Conservation (phyloP, 768 basidiomycete genomes). For the Hydnum rufescens region DNA sequence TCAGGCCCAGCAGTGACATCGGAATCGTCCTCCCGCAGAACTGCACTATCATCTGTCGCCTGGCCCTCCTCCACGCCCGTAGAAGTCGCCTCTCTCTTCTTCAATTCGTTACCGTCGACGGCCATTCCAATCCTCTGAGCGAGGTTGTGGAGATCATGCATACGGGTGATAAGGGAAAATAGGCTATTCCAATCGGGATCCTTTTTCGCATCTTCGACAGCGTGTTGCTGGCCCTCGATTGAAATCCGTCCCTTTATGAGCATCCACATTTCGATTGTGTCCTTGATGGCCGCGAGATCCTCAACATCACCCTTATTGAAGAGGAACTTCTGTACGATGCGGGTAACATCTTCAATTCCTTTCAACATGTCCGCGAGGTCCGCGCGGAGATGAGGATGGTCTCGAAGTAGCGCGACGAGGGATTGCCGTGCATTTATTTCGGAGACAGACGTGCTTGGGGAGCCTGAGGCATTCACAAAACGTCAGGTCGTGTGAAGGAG, state of each 20-base stretch:
- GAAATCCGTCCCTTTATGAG: slow-evolving; percentile 30
- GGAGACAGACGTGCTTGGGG: slow-evolving; percentile 54
- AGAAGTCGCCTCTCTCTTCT: slow-evolving; percentile 11
- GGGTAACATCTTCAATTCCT: slow-evolving; percentile 45
- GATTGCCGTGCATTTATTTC: slow-evolving; percentile 60
- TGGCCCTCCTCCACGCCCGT: slow-evolving; percentile 4
- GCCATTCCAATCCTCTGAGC: slow-evolving; percentile 35
- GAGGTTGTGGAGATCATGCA: slow-evolving; percentile 33
- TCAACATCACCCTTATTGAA: slow-evolving; percentile 42
- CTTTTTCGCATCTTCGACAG: slow-evolving; percentile 16
- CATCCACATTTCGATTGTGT: slow-evolving; percentile 41
- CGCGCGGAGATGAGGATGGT: slow-evolving; percentile 38
- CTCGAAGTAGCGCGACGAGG: slow-evolving; percentile 51
- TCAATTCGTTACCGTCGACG: slow-evolving; percentile 19
- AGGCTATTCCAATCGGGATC: slow-evolving; percentile 26
- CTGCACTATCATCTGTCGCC: not conserved
- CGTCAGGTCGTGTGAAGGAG: not conserved
- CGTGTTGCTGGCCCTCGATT: slow-evolving; percentile 23
- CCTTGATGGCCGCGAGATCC: slow-evolving; percentile 46
- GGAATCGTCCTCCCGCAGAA: not conserved
- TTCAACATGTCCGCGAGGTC: slow-evolving; percentile 39
- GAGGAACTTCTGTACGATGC: slow-evolving; percentile 59
- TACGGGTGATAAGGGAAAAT: slow-evolving; percentile 30
- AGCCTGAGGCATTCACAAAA: slow-evolving; percentile 28
- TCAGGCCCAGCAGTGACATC: not conserved